Base-by-base conservation (phyloP, 176 grass and related monocot species). In the Coix lacrymajobi region DNA sequence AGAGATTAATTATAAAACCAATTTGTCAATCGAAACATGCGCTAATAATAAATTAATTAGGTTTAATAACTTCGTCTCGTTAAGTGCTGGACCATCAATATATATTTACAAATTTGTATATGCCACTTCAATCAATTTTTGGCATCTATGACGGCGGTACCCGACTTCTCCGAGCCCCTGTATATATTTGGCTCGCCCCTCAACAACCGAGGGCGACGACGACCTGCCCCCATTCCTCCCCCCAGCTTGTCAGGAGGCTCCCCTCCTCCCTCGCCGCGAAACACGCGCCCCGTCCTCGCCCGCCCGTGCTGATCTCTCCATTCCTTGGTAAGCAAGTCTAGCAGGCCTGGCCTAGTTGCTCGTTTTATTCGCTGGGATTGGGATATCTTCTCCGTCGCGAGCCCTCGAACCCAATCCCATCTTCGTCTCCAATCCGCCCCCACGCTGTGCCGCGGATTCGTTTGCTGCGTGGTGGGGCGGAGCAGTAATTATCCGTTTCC, bases 171-270 rank as follows among this genome's bases (percentile, higher is more conserved):
- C 1, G 58, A 10, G 0, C 34, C 25, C 19, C 43, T 62, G 29
- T 67, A 80, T 80, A 80, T 36, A 80, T 80, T 80, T 31, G 63
- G 44, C 31, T 80, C 29, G 63, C 63, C 32, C 62, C 78, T 80
- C 63, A 69, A 63, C 78, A 69, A 80, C 63, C 78, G 31, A 51
- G 78, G 7, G 14, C 62, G 62, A 40, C 78, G 62, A 66, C 60
- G 26, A 11, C 22, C 19, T 9, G 14, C 62, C 78, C 44, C 62
- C 62, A 79, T 79, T 79, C 43, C 22, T 37, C 9, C 4, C 78
- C 64, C 46, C 33, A 34, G n/a, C 65, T 40, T 81, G 9, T 81
- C 79, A 51, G 79, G 79, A 51, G 79, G 79, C 64, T 56, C 45
- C 16, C 31, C 64, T 52, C 46, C 45, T 17, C 6, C 64, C 4